Percentiles rank a stretch among this genome's conserved stretches.
Conservation (phyloP, 192 early-diverging fungal genomes). For the Spizellomyces punctatus region DNA sequence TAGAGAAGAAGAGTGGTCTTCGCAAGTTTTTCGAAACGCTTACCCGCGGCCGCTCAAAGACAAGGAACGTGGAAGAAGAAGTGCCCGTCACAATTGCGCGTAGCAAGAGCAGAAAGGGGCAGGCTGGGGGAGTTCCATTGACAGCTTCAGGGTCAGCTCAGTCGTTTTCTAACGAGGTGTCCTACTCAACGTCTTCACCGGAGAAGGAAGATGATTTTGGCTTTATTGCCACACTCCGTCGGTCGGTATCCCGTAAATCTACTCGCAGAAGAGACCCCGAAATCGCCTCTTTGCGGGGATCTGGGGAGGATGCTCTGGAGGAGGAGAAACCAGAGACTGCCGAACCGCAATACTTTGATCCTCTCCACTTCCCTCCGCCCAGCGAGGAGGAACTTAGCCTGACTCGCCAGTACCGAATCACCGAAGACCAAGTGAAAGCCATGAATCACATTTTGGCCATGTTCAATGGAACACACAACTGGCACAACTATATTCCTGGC, state of each 20-base stretch:
- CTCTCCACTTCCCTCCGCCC: slow-evolving; percentile 39
- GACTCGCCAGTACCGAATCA: slow-evolving; percentile 64
- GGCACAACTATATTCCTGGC: slow-evolving; percentile 94
- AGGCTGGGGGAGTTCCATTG: background rate
- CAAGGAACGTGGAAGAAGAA: slow-evolving; percentile 2
- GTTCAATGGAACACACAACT: slow-evolving; percentile 89
- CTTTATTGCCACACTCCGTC: slow-evolving; percentile 29
- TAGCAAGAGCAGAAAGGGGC: slow-evolving; percentile 12
- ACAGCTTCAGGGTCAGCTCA: background rate
- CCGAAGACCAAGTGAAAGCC: slow-evolving; percentile 61
- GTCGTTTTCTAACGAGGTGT: background rate
- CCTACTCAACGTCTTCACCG: slow-evolving; percentile 22
- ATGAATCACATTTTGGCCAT: slow-evolving; percentile 69
- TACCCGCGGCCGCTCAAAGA: slow-evolving; percentile 23
- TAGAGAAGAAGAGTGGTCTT: slow-evolving; percentile 29
- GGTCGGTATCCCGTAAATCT: slow-evolving; percentile 33
- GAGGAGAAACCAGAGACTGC: background rate
- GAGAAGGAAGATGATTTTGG: slow-evolving; percentile 26
- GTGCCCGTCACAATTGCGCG: background rate
- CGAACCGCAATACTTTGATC: slow-evolving; percentile 41
- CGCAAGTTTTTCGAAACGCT: slow-evolving; percentile 33
- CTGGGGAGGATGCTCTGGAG: background rate
- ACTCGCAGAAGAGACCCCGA: slow-evolving; percentile 22
- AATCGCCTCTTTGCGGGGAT: slow-evolving; percentile 2
- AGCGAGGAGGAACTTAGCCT: slow-evolving; percentile 31